Evolutionary conservation across 352 stramenopile species (phyloP).

Genomic region (Aphanomyces invadans): DNA sequence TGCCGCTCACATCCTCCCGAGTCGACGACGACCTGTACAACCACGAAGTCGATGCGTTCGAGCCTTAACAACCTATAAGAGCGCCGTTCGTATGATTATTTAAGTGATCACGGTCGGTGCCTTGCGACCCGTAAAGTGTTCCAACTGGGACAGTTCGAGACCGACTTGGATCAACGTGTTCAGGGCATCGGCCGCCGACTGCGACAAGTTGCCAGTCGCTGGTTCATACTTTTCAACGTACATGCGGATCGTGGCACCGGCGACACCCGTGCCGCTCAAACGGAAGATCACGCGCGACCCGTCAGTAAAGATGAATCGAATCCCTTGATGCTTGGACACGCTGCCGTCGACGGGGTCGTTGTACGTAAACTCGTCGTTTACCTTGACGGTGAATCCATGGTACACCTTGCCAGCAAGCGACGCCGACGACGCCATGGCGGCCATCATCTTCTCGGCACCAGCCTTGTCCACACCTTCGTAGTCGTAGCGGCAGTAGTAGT

Average conservation of each 20-base stretch:
- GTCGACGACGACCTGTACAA: not conserved
- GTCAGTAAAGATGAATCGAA: slow-evolving; percentile 94
- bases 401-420: slow-evolving; percentile 54
- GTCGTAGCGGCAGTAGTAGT: slow-evolving; percentile 99
- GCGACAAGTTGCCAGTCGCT: slow-evolving; percentile 71
- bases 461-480: slow-evolving; percentile 97
- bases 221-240: slow-evolving; percentile 99
- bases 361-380: slow-evolving; percentile 98
- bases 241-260: slow-evolving; percentile 96
- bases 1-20: not conserved
- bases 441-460: slow-evolving; percentile 56
- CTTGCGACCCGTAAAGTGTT: slow-evolving; percentile 89
- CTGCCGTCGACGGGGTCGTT: slow-evolving; percentile 97
- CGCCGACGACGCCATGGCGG: slow-evolving; percentile 66
- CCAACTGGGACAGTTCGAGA: slow-evolving; percentile 88
- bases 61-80: not conserved
- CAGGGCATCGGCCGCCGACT: slow-evolving; percentile 70
- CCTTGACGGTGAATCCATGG: slow-evolving; percentile 72
- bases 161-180: slow-evolving; percentile 89
- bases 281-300: slow-evolving; percentile 95
- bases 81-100: too few relatives aligned
- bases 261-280: slow-evolving; percentile 95
- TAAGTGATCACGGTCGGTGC: slow-evolving; percentile 97
- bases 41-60: not conserved
- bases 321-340: slow-evolving; percentile 93